Evolutionary conservation across 1,284 basidiomycete genomes (phyloP).

Genomic region (Rhizopogon hawkerae): DNA sequence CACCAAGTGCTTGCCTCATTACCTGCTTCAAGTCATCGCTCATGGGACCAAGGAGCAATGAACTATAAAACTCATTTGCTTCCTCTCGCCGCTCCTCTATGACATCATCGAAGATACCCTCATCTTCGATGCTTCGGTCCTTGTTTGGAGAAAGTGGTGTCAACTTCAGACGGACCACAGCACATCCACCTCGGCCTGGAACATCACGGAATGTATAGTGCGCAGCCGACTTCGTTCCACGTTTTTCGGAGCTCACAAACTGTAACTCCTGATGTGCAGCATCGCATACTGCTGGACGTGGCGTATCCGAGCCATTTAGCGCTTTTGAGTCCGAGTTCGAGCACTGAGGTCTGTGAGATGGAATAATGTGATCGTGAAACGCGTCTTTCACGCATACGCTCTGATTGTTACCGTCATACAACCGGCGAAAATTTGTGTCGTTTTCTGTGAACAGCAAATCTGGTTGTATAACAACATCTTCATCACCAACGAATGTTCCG

Average conservation of each 20-base stretch:
- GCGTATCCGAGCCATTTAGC: constrained; percentile 24
- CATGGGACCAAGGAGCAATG: constrained; percentile 73
- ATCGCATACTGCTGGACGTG: constrained; percentile 31
- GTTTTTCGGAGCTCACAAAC: constrained; percentile 83
- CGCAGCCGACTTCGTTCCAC: constrained; percentile 88
- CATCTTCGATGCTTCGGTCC: constrained; percentile 79
- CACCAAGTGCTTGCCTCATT: constrained; percentile 93
- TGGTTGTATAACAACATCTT: constrained; percentile 67
- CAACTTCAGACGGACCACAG: constrained; percentile 90
- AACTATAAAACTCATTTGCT: constrained; percentile 91
- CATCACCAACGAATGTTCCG: constrained; percentile 52
- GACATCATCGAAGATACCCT: constrained; percentile 81
- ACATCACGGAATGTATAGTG: constrained; percentile 87
- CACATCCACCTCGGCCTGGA: constrained; percentile 87
- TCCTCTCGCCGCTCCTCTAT: constrained; percentile 87
- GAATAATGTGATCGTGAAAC: constrained; percentile 97
- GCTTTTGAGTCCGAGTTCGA: constrained; percentile 25
- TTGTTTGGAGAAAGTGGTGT: constrained; percentile 70
- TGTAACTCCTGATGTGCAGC: constrained; percentile 42
- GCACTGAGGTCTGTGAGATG: constrained; percentile 56
- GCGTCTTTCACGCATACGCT: constrained; percentile 89
- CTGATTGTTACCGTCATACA: constrained; percentile 84
- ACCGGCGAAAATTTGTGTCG: constrained; percentile 89
- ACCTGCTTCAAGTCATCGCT: constrained; percentile 92
- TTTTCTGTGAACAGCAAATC: constrained; percentile 92